These are phyloP conservation scores for Huntiella abstrusa DNA, from an alignment of 2,329 filamentous ascomycete genomes.

Conservation along the genomic window DNA sequence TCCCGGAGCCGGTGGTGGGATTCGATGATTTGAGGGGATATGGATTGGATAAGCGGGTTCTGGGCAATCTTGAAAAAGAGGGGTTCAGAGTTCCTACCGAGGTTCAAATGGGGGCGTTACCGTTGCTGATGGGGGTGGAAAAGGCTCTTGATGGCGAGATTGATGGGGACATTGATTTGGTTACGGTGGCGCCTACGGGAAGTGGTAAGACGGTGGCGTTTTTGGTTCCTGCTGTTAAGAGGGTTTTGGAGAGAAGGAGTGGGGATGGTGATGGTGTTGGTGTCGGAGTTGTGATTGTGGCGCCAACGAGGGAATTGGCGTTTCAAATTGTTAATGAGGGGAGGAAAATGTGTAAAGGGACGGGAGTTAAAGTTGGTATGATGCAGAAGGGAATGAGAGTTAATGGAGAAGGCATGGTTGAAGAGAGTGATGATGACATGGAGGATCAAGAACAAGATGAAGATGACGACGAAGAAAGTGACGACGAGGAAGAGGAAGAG, in stretches of 20 bases:
- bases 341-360: slow-evolving; percentile 57
- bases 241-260: slow-evolving; percentile 35
- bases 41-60: slow-evolving; percentile 52
- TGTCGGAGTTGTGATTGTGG: slow-evolving; percentile 51
- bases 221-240: slow-evolving; percentile 68
- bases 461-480: slow-evolving; percentile 20
- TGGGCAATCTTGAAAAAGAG: slow-evolving; percentile 64
- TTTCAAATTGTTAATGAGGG: slow-evolving; percentile 72
- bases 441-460: slow-evolving; percentile 20
- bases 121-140: slow-evolving; percentile 48
- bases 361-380: slow-evolving; percentile 57
- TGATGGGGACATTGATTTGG: slow-evolving; percentile 35
- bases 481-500: slow-evolving; percentile 4
- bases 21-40: slow-evolving; percentile 61
- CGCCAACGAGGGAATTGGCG: slow-evolving; percentile 61
- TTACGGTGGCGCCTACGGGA: slow-evolving; percentile 83
- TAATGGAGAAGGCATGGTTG: slow-evolving; percentile 21
- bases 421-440: slow-evolving; percentile 19
- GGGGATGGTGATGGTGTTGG: slow-evolving; percentile 22
- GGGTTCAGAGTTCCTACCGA: slow-evolving; percentile 80
- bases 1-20: slow-evolving; percentile 58
- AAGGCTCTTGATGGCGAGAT: slow-evolving; percentile 23
- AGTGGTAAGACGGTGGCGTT: slow-evolving; percentile 95
- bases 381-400: slow-evolving; percentile 76
- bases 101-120: slow-evolving; percentile 75